phyloP scores from a whole-genome alignment of 345 rosid species.

The Pistacia vera region DNA sequence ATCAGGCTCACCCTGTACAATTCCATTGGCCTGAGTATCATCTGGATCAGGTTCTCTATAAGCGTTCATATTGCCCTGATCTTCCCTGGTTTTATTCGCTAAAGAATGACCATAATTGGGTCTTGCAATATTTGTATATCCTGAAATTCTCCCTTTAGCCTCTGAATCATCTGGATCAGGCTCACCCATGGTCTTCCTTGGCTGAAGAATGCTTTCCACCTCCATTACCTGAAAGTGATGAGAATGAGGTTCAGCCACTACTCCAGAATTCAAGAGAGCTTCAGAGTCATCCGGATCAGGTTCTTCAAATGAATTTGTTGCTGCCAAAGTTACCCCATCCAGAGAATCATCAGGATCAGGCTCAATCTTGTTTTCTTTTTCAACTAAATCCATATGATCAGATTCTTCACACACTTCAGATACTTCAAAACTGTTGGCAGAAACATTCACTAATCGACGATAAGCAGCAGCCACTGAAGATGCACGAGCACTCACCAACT shows the following conservation, averaged over 20 bases:
- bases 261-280: conserved; percentile 4
- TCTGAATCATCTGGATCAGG: conserved; percentile 67
- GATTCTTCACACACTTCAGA: conserved; percentile 35
- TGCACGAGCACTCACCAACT: conserved; percentile 64
- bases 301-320: conserved; percentile 17
- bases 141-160: conserved; percentile 12
- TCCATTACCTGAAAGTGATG: conserved; percentile 18
- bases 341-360: conserved; percentile 48
- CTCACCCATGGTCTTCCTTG: conserved; percentile 36
- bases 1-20: conserved; percentile 33
- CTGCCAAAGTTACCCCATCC: conserved; percentile 8
- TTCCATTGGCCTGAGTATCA: conserved; percentile 16
- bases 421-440: conserved; percentile 22
- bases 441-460: conserved; percentile 48
- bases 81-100: conserved; percentile 22
- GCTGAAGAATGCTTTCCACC: conserved; percentile 16
- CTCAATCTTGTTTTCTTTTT: conserved; percentile 30
- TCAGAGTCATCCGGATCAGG: conserved; percentile 47
- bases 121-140: conserved; percentile 18
- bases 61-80: conserved; percentile 23
- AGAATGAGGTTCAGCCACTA: conserved; percentile 22
- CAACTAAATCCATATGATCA: conserved; percentile 8
- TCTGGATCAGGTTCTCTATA: conserved; percentile 25
- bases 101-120: conserved; percentile 18
- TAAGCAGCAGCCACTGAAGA: conserved; percentile 92